A percentile compares a stretch with the other conserved stretches of the same genome.
Conservation (phyloP, 768 basidiomycete species). For the Hysterangium stoloniferum region DNA sequence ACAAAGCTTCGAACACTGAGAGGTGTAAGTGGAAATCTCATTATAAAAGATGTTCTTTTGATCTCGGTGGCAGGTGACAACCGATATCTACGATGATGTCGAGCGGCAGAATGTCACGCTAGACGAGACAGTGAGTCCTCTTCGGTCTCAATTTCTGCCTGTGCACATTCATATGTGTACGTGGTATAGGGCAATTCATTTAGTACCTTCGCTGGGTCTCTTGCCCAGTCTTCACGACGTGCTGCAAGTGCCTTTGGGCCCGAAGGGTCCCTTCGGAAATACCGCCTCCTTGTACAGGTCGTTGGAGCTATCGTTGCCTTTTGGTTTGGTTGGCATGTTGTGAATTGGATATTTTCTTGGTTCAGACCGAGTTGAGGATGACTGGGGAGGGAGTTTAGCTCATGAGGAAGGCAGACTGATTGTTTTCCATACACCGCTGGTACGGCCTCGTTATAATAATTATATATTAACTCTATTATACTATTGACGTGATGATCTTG, state of each 20-base stretch:
- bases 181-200: conserved; percentile 57
- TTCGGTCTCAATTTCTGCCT: background rate
- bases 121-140: conserved; percentile 57
- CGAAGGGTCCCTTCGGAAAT: conserved; percentile 58
- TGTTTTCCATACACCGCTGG: no score
- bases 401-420: no score
- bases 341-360: no score
- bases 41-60: background rate
- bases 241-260: conserved; percentile 70
- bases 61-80: conserved; percentile 54
- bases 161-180: conserved; percentile 7
- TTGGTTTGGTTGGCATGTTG: conserved; percentile 48
- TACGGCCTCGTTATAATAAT: no score
- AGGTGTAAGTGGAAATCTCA: conserved; percentile 41
- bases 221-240: conserved; percentile 60
- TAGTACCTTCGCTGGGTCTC: conserved; percentile 50
- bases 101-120: conserved; percentile 75
- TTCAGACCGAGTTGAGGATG: no score
- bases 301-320: conserved; percentile 46
- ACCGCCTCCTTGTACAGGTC: conserved; percentile 56
- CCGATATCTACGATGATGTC: conserved; percentile 78
- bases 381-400: no score
- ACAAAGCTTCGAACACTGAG: conserved; percentile 76
- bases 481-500: no score
- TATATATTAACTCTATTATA: no score